Percentiles rank a stretch among this genome's conserved stretches.
These are phyloP conservation scores for Discostella stelligeroides DNA, from an alignment of 108 stramenopile genomes.

Conservation along the genomic window DNA sequence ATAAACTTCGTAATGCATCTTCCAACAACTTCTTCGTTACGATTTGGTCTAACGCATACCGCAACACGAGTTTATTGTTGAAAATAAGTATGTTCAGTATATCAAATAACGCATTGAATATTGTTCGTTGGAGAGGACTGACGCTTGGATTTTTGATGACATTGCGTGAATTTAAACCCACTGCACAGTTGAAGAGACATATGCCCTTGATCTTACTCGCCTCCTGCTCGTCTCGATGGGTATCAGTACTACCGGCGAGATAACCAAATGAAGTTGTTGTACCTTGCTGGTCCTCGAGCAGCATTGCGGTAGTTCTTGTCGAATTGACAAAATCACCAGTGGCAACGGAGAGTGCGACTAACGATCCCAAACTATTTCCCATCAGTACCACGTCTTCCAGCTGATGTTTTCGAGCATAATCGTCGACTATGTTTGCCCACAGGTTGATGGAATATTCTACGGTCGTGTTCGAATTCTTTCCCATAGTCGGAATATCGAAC, in stretches of 20 bases:
- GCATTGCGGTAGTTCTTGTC: background rate
- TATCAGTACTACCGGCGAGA: slow-evolving; percentile 20
- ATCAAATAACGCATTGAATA: slow-evolving; percentile 51
- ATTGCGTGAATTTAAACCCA: slow-evolving; percentile 68
- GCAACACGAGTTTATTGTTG: slow-evolving; percentile 49
- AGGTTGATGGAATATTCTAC: slow-evolving; percentile 66
- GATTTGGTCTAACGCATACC: slow-evolving; percentile 53
- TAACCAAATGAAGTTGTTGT: slow-evolving; percentile 15
- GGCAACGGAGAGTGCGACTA: slow-evolving; percentile 62
- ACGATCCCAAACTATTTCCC: slow-evolving; percentile 66
- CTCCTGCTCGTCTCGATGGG: background rate
- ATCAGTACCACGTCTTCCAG: slow-evolving; percentile 54
- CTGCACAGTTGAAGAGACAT: slow-evolving; percentile 66
- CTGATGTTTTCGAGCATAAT: slow-evolving; percentile 47
- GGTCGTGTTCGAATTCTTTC: slow-evolving; percentile 3
- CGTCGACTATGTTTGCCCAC: slow-evolving; percentile 68
- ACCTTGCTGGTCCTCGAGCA: slow-evolving; percentile 6
- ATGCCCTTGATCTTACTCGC: slow-evolving; percentile 51
- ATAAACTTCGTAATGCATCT: slow-evolving; percentile 52
- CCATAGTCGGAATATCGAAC: slow-evolving; percentile 8
- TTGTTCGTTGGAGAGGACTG: slow-evolving; percentile 26
- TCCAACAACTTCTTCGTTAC: slow-evolving; percentile 59
- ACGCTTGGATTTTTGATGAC: slow-evolving; percentile 46
- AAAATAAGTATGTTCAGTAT: slow-evolving; percentile 57
- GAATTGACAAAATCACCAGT: slow-evolving; percentile 56